Conservation (phyloP, 176 grass and related monocot genomes). For the barley (Hordeum vulgare) region DNA sequence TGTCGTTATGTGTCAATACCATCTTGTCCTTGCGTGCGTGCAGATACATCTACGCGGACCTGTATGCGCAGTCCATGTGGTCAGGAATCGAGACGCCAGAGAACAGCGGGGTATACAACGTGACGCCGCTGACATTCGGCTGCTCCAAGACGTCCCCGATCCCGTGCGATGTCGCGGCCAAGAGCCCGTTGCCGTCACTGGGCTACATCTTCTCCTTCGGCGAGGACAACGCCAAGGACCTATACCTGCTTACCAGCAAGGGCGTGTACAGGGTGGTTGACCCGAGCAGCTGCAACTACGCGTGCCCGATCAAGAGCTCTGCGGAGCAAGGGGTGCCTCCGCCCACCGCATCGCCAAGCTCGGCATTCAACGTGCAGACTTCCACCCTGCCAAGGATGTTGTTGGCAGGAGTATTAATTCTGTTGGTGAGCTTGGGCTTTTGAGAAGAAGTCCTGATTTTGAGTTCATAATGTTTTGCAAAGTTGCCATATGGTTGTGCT, state of each 20-base stretch:
- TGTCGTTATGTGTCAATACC: background rate
- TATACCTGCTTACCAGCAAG: conserved; percentile 68
- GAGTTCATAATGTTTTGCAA: background rate
- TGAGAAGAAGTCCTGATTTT: background rate
- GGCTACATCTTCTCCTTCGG: conserved; percentile 81
- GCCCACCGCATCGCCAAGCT: background rate
- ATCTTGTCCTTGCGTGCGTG: background rate
- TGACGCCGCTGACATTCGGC: conserved; percentile 27
- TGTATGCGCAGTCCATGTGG: conserved; percentile 64
- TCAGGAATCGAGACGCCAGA: conserved; percentile 44
- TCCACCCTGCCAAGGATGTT: background rate
- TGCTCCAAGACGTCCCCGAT: conserved; percentile 75
- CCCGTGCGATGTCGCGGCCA: conserved; percentile 48
- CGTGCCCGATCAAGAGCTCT: conserved; percentile 65
- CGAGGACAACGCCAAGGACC: conserved; percentile 67
- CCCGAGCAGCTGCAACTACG: conserved; percentile 51
- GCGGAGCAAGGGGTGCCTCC: background rate
- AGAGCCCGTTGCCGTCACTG: conserved; percentile 61
- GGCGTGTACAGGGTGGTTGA: conserved; percentile 83
- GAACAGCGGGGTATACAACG: conserved; percentile 52
- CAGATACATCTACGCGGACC: conserved; percentile 73
- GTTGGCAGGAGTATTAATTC: background rate
- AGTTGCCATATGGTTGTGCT: background rate
- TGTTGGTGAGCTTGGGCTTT: background rate
- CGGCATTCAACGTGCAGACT: background rate